A percentile compares a stretch with the other conserved stretches of the same genome.
Conservation (phyloP, 2,329 filamentous ascomycete species). For the Hypomyces perniciosus region DNA sequence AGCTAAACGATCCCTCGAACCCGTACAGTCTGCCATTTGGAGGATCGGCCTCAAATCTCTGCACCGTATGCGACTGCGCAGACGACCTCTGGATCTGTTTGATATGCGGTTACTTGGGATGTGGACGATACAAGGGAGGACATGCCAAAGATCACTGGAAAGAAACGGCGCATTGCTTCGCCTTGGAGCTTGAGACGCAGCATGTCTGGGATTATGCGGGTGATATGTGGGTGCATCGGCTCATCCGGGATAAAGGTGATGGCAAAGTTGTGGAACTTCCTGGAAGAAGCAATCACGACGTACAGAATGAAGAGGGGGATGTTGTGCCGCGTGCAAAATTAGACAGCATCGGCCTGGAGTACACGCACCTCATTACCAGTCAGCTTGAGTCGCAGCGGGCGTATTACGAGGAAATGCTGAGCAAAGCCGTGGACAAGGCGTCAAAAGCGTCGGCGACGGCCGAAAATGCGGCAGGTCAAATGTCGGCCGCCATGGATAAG, state of each 20-base stretch:
- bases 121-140: conserved; percentile 87
- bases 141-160: conserved; percentile 94
- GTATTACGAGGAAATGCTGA: conserved; percentile 91
- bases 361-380: conserved; percentile 85
- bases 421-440: conserved; percentile 85
- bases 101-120: conserved; percentile 87
- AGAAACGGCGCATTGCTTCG: conserved; percentile 81
- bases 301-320: conserved; percentile 47
- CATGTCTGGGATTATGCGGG: conserved; percentile 97
- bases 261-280: conserved; percentile 91
- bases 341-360: conserved; percentile 82
- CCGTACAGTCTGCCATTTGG: conserved; percentile 52
- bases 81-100: conserved; percentile 92
- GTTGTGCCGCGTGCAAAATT: conserved; percentile 64
- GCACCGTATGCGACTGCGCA: conserved; percentile 71
- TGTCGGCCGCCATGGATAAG: conserved; percentile 43
- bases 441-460: conserved; percentile 63
- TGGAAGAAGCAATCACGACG: conserved; percentile 36
- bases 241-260: conserved; percentile 90
- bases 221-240: conserved; percentile 90
- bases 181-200: conserved; percentile 87
- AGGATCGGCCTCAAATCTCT: conserved; percentile 60
- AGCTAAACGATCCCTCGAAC: conserved; percentile 40
- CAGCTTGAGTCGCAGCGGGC: conserved; percentile 88
- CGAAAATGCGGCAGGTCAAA: conserved; percentile 51